Percentiles rank a stretch among this genome's conserved stretches.
These are phyloP conservation scores for Veloporphyrellus conicus DNA, from an alignment of 1,284 basidiomycete species.

Conservation along the genomic window DNA sequence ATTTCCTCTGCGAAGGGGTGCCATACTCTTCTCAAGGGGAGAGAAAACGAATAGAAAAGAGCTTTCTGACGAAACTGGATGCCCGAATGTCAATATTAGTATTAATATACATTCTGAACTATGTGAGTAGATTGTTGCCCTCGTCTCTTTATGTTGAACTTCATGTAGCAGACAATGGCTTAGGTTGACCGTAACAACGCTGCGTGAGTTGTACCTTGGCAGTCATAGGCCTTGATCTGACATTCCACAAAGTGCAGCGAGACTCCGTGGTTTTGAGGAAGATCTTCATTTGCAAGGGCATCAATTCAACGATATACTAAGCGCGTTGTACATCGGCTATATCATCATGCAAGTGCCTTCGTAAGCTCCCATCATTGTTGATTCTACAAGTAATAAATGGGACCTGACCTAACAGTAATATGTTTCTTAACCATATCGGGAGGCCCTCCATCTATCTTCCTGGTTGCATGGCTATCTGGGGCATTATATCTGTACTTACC, in stretches of 20 bases:
- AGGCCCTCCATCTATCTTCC: slow-evolving; percentile 75
- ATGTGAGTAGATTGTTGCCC: slow-evolving; percentile 38
- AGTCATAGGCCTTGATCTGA: slow-evolving; percentile 3
- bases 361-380: slow-evolving; percentile 14
- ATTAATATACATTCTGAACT: slow-evolving; percentile 55
- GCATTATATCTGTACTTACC: slow-evolving; percentile 59
- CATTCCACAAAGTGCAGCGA: slow-evolving; percentile 23
- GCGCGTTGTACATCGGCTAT: slow-evolving; percentile 70
- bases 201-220: slow-evolving; percentile 38
- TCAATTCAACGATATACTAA: slow-evolving; percentile 66
- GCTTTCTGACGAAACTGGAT: slow-evolving; percentile 37
- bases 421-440: slow-evolving; percentile 68
- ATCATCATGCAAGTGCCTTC: slow-evolving; percentile 61
- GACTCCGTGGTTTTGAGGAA: slow-evolving; percentile 28
- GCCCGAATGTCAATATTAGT: slow-evolving; percentile 49
- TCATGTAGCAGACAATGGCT: neutral
- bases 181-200: slow-evolving; percentile 71
- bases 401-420: slow-evolving; percentile 47
- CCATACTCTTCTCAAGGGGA: neutral
- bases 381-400: neutral
- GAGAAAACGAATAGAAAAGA: slow-evolving; percentile 13
- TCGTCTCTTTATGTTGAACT: neutral
- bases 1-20: neutral
- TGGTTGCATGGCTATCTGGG: slow-evolving; percentile 70
- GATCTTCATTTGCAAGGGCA: slow-evolving; percentile 39